Conservation (phyloP, 2,329 filamentous ascomycete species). For the Capronia americana region DNA sequence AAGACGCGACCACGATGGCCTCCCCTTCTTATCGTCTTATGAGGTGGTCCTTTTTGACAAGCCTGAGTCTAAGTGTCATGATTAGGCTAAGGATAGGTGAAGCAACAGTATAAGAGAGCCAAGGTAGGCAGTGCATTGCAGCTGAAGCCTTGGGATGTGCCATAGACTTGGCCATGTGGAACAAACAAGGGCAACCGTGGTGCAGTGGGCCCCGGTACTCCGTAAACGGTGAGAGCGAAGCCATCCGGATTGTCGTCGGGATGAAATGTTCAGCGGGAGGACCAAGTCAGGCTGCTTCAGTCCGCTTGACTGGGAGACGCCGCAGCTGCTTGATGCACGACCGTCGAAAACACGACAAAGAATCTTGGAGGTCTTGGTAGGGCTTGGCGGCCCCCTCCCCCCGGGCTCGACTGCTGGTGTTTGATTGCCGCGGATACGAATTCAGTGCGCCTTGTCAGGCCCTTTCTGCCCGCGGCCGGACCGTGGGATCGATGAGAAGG, state of each 20-base stretch:
- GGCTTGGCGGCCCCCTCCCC: background rate
- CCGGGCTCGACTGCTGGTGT: background rate
- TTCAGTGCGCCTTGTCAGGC: background rate
- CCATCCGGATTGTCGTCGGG: background rate
- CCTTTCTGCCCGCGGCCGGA: background rate
- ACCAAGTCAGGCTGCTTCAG: background rate
- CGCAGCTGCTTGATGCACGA: background rate
- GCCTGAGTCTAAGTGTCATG: background rate
- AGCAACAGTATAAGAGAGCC: background rate
- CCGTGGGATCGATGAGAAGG: background rate
- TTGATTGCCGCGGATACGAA: background rate
- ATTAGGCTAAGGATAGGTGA: background rate
- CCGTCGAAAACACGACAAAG: background rate
- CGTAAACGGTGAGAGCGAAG: background rate
- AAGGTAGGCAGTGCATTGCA: slow-evolving; percentile 4
- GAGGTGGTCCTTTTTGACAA: background rate
- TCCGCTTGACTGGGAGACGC: background rate
- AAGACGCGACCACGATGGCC: background rate
- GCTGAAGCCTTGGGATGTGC: background rate
- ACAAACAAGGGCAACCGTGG: background rate
- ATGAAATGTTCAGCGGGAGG: background rate
- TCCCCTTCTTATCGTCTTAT: background rate
- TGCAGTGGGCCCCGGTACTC: background rate
- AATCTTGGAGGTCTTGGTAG: background rate
- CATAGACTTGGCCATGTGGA: background rate